phyloP scores from a whole-genome alignment of 331 rosid genomes.

The Cydonia oblonga region DNA sequence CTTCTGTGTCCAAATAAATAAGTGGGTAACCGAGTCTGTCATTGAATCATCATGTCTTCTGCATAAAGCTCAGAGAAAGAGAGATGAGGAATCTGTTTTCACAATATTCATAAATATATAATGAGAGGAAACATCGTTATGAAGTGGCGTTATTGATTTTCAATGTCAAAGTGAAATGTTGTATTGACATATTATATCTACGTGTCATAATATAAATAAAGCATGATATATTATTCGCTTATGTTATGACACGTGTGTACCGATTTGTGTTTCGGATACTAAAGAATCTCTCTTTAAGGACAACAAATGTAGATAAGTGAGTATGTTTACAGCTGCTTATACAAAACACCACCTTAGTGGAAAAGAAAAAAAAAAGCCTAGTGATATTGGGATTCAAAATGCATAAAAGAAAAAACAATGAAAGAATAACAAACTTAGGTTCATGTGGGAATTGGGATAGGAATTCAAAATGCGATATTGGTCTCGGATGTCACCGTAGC shows the following conservation, averaged over 20 bases:
- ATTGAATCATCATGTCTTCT: too few relatives aligned
- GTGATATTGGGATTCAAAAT: neutral
- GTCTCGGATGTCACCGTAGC: neutral
- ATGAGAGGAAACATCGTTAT: neutral
- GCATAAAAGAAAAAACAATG: neutral
- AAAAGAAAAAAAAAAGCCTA: neutral
- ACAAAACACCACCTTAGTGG: too few relatives aligned
- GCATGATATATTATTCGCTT: too few relatives aligned
- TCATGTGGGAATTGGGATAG: neutral
- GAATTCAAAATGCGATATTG: neutral
- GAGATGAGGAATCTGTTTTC: neutral
- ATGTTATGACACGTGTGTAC: fast-evolving
- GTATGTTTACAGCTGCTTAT: too few relatives aligned
- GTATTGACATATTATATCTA: too few relatives aligned
- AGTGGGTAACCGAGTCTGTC: too few relatives aligned
- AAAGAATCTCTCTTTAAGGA: too few relatives aligned
- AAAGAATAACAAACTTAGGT: conserved; percentile 1
- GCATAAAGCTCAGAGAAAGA: neutral
- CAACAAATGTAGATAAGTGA: too few relatives aligned
- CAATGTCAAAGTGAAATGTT: too few relatives aligned
- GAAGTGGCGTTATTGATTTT: fast-evolving
- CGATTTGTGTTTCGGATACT: fast-evolving
- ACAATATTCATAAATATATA: neutral
- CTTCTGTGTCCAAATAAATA: too few relatives aligned
- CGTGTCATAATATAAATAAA: too few relatives aligned